Evolutionary conservation across 1,139 yeast species (phyloP).

Genomic region (Yamadazyma oceani): DNA sequence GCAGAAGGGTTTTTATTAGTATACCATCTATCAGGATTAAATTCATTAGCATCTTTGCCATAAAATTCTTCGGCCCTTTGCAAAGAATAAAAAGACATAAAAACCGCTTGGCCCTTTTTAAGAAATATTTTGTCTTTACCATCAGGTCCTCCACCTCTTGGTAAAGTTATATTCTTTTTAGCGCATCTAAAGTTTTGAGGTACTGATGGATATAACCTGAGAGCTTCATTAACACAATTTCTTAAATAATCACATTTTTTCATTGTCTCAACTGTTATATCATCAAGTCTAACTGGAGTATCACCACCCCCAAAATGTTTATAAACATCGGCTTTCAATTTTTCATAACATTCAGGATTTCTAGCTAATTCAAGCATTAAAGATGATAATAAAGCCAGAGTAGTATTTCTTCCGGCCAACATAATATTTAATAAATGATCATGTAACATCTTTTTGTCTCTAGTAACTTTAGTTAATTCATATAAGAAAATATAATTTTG

Average conservation of each 20-base stretch:
- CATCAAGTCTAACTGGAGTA: conserved; percentile 12
- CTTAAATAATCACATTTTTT: conserved; percentile 51
- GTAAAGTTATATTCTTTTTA: conserved; percentile 42
- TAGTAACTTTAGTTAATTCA: conserved; percentile 46
- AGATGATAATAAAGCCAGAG: conserved; percentile 49
- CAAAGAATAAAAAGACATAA: conserved; percentile 41
- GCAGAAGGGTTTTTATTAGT: conserved; percentile 28
- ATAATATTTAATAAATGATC: conserved; percentile 49
- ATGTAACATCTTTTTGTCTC: conserved; percentile 45
- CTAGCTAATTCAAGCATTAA: conserved; percentile 41
- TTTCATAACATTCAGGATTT: conserved; percentile 35
- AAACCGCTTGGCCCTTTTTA: conserved; percentile 43
- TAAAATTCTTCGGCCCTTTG: conserved; percentile 44
- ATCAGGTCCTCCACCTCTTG: conserved; percentile 55
- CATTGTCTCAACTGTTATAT: conserved; percentile 42
- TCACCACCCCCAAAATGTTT: conserved; percentile 27
- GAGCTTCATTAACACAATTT: conserved; percentile 48
- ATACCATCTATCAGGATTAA: conserved; percentile 54
- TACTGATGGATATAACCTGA: conserved; percentile 55
- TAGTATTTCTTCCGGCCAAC: conserved; percentile 55
- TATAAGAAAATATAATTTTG: conserved; percentile 47
- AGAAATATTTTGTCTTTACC: conserved; percentile 42
- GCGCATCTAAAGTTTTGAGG: conserved; percentile 51
- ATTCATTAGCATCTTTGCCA: conserved; percentile 48
- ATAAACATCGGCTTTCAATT: conserved; percentile 34